These are phyloP conservation scores for Coriolopsis trogii DNA, from an alignment of 1,284 basidiomycete genomes.

Conservation along the genomic window DNA sequence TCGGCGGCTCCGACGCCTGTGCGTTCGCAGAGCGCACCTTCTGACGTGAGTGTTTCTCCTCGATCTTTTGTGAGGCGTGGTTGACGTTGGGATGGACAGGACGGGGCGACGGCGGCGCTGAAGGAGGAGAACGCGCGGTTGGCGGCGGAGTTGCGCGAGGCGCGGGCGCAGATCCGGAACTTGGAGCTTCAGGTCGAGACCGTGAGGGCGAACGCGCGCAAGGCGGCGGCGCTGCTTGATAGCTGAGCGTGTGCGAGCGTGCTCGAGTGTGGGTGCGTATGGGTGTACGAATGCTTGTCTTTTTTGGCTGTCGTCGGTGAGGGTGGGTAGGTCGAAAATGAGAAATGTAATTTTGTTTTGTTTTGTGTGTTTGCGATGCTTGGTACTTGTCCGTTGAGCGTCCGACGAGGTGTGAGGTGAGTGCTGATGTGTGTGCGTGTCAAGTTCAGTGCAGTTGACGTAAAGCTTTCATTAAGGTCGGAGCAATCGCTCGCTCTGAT, in stretches of 20 bases:
- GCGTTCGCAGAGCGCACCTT: slow-evolving; percentile 12
- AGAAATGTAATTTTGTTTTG: too few relatives aligned
- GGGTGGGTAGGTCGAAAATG: too few relatives aligned
- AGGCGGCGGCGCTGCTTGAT: slow-evolving; percentile 48
- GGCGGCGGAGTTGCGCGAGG: slow-evolving; percentile 69
- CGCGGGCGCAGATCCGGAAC: slow-evolving; percentile 77
- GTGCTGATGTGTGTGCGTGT: too few relatives aligned
- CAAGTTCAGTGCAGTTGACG: too few relatives aligned
- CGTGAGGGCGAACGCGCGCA: slow-evolving; percentile 72
- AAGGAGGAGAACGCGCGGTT: slow-evolving; percentile 66
- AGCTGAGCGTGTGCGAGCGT: slow-evolving; percentile 15
- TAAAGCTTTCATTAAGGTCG: too few relatives aligned
- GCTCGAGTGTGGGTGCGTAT: not conserved
- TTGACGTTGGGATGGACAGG: slow-evolving; percentile 14
- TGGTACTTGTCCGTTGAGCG: too few relatives aligned
- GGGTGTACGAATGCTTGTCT: too few relatives aligned
- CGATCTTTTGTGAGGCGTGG: not conserved
- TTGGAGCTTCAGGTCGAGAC: slow-evolving; percentile 84
- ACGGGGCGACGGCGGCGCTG: slow-evolving; percentile 33
- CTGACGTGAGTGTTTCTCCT: slow-evolving; percentile 22
- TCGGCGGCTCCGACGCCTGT: slow-evolving; percentile 29
- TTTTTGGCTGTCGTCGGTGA: too few relatives aligned
- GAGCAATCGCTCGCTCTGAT: too few relatives aligned
- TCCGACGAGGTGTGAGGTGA: too few relatives aligned
- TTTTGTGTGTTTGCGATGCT: too few relatives aligned